phyloP scores from a whole-genome alignment of 2,329 filamentous ascomycete genomes.

The Colletotrichum sp. region DNA sequence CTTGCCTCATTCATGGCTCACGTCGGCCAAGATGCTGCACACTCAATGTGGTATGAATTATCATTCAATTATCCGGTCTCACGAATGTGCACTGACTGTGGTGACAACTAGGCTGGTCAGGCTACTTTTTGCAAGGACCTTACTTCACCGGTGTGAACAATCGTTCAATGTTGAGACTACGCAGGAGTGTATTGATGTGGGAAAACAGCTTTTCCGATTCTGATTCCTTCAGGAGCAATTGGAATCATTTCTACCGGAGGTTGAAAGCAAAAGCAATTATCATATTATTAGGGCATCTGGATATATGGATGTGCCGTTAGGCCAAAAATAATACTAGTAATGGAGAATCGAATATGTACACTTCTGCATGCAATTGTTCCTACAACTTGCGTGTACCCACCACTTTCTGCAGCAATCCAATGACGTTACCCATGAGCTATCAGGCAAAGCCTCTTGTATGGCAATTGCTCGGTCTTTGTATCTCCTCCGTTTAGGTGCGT shows the following conservation, averaged over 20 bases:
- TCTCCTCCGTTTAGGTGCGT: background rate
- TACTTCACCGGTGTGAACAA: background rate
- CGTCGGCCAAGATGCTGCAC: background rate
- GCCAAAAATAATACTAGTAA: too few species aligned
- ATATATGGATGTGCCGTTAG: background rate
- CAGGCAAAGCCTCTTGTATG: background rate
- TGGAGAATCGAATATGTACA: background rate
- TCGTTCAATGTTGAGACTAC: fast-evolving
- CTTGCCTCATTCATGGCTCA: background rate
- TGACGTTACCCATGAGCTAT: fast-evolving
- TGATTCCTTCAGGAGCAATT: fast-evolving
- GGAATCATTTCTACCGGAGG: background rate
- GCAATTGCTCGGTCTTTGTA: background rate
- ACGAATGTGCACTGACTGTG: background rate
- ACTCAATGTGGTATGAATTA: background rate
- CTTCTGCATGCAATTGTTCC: background rate
- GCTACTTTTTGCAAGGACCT: background rate
- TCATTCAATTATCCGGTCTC: fast-evolving
- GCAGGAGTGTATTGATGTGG: fast-evolving
- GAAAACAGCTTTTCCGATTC: too few species aligned
- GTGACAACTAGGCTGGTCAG: background rate
- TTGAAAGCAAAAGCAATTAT: background rate
- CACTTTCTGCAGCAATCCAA: background rate
- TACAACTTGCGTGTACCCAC: background rate
- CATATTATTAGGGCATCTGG: background rate